phyloP scores from a whole-genome alignment of 768 basidiomycete species.

The Rhizopogon rudus region DNA sequence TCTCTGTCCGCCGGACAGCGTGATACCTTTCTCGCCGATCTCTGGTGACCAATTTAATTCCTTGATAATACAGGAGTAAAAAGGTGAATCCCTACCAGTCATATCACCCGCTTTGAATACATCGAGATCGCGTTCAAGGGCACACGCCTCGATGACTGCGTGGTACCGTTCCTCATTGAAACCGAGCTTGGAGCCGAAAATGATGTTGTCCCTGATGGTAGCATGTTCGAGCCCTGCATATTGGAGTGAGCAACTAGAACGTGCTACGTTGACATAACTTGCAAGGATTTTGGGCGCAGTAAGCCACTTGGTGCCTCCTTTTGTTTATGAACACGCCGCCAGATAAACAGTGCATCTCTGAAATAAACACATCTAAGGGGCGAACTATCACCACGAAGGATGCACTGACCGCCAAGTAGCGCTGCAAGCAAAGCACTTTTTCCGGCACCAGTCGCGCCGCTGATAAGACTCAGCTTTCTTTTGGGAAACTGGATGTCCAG shows the following conservation, averaged over 20 bases:
- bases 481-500: slow-evolving; percentile 53
- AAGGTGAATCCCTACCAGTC: slow-evolving; percentile 43
- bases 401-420: slow-evolving; percentile 55
- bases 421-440: slow-evolving; percentile 63
- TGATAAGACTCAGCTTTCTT: slow-evolving; percentile 54
- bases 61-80: background rate
- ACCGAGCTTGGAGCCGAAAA: slow-evolving; percentile 60
- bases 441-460: slow-evolving; percentile 64
- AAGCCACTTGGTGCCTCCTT: slow-evolving; percentile 55
- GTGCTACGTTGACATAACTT: slow-evolving; percentile 9
- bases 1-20: slow-evolving; percentile 68
- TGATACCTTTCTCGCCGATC: slow-evolving; percentile 71
- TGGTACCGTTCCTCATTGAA: slow-evolving; percentile 63
- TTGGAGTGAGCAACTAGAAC: slow-evolving; percentile 19
- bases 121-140: slow-evolving; percentile 63
- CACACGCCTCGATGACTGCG: slow-evolving; percentile 68
- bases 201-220: slow-evolving; percentile 76
- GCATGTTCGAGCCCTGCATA: slow-evolving; percentile 69
- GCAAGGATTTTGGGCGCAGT: slow-evolving; percentile 67
- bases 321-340: slow-evolving; percentile 56
- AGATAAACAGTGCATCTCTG: slow-evolving; percentile 56
- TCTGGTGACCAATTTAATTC: slow-evolving; percentile 30
- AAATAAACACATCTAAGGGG: background rate
- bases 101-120: slow-evolving; percentile 74
- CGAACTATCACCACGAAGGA: slow-evolving; percentile 2